Evolutionary conservation across 495 filamentous ascomycete species (phyloP).

Genomic region (Hypoxylon crocopeplum): DNA sequence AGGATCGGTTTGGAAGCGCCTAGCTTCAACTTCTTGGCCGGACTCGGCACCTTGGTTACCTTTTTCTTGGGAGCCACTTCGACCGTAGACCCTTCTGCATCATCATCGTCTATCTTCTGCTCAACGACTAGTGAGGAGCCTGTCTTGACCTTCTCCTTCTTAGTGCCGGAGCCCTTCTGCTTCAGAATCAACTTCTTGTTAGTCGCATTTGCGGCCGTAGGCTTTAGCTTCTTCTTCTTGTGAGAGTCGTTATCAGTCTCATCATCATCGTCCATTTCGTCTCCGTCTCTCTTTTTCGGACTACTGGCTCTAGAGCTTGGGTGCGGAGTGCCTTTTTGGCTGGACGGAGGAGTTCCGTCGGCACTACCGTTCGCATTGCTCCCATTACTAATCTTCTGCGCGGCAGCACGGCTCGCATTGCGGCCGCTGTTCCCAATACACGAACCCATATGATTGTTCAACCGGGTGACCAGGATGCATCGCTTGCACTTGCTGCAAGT

Average conservation of each 20-base stretch:
- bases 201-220: slow-evolving; percentile 41
- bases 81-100: slow-evolving; percentile 46
- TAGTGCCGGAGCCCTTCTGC: slow-evolving; percentile 46
- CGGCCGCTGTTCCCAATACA: slow-evolving; percentile 80
- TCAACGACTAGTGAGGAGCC: slow-evolving; percentile 49
- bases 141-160: slow-evolving; percentile 56
- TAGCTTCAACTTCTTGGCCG: slow-evolving; percentile 56
- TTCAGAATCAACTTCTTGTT: slow-evolving; percentile 59
- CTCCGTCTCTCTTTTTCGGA: slow-evolving; percentile 59
- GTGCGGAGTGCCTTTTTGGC: slow-evolving; percentile 66
- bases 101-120: slow-evolving; percentile 48
- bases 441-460: slow-evolving; percentile 81
- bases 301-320: slow-evolving; percentile 54
- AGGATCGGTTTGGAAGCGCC: slow-evolving; percentile 45
- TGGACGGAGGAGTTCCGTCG: slow-evolving; percentile 62
- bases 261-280: slow-evolving; percentile 58
- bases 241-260: slow-evolving; percentile 56
- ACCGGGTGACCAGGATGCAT: slow-evolving; percentile 58
- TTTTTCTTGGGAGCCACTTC: slow-evolving; percentile 55
- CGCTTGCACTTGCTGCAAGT: slow-evolving; percentile 62
- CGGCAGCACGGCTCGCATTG: slow-evolving; percentile 65
- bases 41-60: slow-evolving; percentile 48
- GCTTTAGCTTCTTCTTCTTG: slow-evolving; percentile 62
- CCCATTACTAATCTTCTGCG: slow-evolving; percentile 61
- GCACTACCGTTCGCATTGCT: slow-evolving; percentile 55